These are phyloP conservation scores for Neobulgaria alba DNA, from an alignment of 2,329 filamentous ascomycete genomes.

Conservation along the genomic window DNA sequence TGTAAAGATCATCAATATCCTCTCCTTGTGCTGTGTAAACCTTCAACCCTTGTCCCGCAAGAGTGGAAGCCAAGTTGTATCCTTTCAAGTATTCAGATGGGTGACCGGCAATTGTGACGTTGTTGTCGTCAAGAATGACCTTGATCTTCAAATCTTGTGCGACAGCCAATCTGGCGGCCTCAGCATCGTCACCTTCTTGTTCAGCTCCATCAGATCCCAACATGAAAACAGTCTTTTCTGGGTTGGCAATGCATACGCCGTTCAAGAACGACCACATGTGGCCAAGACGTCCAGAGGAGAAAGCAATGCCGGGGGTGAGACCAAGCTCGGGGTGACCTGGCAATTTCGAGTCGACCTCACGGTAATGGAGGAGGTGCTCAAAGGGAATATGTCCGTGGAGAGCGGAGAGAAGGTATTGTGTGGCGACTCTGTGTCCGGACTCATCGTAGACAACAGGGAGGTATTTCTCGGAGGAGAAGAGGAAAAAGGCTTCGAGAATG, in stretches of 20 bases:
- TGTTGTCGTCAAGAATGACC: constrained; percentile 33
- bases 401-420: constrained; percentile 32
- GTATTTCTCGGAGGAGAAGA: constrained; percentile 28
- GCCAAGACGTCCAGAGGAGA: constrained; percentile 33
- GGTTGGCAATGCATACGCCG: constrained; percentile 31
- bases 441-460: constrained; percentile 32
- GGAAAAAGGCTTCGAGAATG: constrained; percentile 31
- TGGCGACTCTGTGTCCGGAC: constrained; percentile 33
- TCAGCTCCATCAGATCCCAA: constrained; percentile 34
- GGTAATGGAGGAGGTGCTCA: constrained; percentile 34
- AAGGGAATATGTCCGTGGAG: constrained; percentile 30
- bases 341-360: constrained; percentile 32
- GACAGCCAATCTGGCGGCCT: constrained; percentile 32
- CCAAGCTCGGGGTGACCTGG: constrained; percentile 34
- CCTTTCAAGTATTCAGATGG: constrained; percentile 33
- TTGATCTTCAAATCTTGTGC: constrained; percentile 32
- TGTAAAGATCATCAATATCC: constrained; percentile 31
- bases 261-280: constrained; percentile 34
- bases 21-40: constrained; percentile 31
- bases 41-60: constrained; percentile 31
- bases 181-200: constrained; percentile 34
- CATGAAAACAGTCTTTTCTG: constrained; percentile 30
- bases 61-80: constrained; percentile 27
- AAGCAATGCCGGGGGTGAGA: constrained; percentile 32
- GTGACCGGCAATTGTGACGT: constrained; percentile 34